Percentiles rank a stretch among this genome's conserved stretches.
These are phyloP conservation scores for Aspergillus haitiensis DNA, from an alignment of 495 filamentous ascomycete species.

Conservation along the genomic window DNA sequence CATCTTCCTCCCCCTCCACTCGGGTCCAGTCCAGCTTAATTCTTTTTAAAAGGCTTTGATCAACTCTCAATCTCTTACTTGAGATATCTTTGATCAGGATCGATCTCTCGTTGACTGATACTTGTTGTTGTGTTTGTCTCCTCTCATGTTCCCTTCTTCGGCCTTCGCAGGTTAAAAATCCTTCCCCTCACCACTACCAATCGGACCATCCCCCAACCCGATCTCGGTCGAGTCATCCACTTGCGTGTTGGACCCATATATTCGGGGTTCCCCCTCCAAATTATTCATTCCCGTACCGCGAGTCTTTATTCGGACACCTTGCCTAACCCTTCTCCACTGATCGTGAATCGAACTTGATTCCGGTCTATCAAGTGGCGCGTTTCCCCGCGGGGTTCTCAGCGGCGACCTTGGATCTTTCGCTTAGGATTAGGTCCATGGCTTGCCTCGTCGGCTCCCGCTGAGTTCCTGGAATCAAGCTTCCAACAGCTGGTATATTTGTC, in stretches of 20 bases:
- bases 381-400: slow-evolving; percentile 16
- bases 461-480: not conserved
- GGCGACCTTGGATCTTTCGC: not conserved
- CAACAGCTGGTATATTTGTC: not conserved
- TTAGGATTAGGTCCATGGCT: slow-evolving; percentile 12
- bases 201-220: slow-evolving; percentile 17
- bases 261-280: not conserved
- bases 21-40: not conserved
- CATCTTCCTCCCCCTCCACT: not conserved
- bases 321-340: not conserved
- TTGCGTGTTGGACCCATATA: not conserved
- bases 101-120: not conserved
- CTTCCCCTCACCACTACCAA: slow-evolving; percentile 6
- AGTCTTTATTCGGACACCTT: not conserved
- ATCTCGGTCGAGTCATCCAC: slow-evolving; percentile 5
- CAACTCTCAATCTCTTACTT: not conserved
- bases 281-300: not conserved
- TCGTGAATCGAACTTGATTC: not conserved
- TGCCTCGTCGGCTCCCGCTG: not conserved
- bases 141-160: slow-evolving; percentile 9
- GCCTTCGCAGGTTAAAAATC: slow-evolving; percentile 12
- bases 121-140: not conserved
- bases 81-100: not conserved
- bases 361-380: not conserved
- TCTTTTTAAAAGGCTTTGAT: not conserved